A percentile compares a stretch with the other conserved stretches of the same genome.
Conservation (phyloP, 2,329 filamentous ascomycete genomes). For the Talaromyces sp. region DNA sequence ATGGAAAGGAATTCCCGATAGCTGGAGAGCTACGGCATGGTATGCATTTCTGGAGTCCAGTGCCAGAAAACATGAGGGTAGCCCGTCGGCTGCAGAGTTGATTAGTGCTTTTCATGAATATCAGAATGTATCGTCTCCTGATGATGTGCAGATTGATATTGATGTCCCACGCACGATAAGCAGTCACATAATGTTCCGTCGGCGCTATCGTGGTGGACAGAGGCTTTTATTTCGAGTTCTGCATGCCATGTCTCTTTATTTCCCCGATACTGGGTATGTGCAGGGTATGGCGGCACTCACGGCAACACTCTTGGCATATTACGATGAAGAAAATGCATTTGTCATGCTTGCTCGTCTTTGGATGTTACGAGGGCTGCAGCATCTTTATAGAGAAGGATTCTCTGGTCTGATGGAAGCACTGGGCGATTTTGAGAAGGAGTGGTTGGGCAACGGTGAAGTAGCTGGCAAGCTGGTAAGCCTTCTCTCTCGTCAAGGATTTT, state of each 20-base stretch:
- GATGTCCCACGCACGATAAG: slow-evolving; percentile 95
- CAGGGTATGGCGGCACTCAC: slow-evolving; percentile 96
- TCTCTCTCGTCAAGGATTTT: not conserved
- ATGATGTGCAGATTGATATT: slow-evolving; percentile 95
- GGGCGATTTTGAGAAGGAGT: slow-evolving; percentile 77
- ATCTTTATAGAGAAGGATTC: slow-evolving; percentile 81
- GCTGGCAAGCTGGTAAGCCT: slow-evolving; percentile 72
- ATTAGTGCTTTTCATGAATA: slow-evolving; percentile 70
- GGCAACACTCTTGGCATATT: slow-evolving; percentile 92
- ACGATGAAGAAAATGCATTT: slow-evolving; percentile 90
- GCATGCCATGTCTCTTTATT: slow-evolving; percentile 87
- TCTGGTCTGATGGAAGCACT: slow-evolving; percentile 82
- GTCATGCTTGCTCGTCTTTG: slow-evolving; percentile 96
- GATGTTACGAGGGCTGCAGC: slow-evolving; percentile 80
- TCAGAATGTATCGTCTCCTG: slow-evolving; percentile 71
- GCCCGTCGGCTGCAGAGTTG: slow-evolving; percentile 68
- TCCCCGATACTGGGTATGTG: slow-evolving; percentile 88
- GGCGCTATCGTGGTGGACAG: slow-evolving; percentile 87
- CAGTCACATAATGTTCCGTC: slow-evolving; percentile 94
- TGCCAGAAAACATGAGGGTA: slow-evolving; percentile 63
- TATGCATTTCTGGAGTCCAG: slow-evolving; percentile 84
- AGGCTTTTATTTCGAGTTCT: slow-evolving; percentile 87
- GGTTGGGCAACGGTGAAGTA: slow-evolving; percentile 78
- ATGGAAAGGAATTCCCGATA: slow-evolving; percentile 97
- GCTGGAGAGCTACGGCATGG: slow-evolving; percentile 92